Conservation (phyloP, 106 monocot species). For the Chionographis japonica region DNA sequence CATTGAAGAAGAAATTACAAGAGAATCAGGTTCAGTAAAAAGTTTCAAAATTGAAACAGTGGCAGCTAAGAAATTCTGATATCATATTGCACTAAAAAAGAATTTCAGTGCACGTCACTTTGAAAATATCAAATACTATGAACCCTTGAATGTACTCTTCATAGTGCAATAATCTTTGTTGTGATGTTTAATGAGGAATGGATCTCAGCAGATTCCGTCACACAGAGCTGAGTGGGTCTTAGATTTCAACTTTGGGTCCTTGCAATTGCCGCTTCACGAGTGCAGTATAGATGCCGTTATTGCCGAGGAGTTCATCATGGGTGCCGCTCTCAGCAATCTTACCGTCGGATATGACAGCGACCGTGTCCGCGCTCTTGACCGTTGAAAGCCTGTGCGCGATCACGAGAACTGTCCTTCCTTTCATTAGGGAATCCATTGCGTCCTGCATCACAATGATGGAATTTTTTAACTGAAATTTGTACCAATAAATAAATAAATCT, state of each 20-base stretch:
- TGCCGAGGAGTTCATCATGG: constrained; percentile 74
- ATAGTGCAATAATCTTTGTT: no score
- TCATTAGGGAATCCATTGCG: constrained; percentile 98
- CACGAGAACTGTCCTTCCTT: constrained; percentile 92
- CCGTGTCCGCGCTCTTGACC: constrained; percentile 79
- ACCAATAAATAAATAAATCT: neutral
- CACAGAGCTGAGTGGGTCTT: neutral
- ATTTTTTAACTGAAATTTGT: neutral
- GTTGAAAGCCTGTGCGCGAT: constrained; percentile 98
- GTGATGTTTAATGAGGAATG: no score
- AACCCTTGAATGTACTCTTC: no score
- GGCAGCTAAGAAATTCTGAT: no score
- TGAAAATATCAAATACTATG: no score
- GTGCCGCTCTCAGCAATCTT: constrained; percentile 90
- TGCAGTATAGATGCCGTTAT: constrained; percentile 85
- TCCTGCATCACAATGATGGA: constrained; percentile 39
- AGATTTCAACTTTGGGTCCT: constrained; percentile 49
- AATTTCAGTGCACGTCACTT: no score
- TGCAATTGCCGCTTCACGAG: constrained; percentile 88
- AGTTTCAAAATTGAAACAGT: no score
- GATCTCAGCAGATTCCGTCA: no score
- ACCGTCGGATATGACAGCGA: constrained; percentile 88
- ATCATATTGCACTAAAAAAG: no score
- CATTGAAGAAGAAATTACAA: no score
- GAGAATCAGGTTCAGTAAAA: no score